Base-by-base conservation (phyloP, 176 grass and related monocot species). In the Poa pratensis region DNA sequence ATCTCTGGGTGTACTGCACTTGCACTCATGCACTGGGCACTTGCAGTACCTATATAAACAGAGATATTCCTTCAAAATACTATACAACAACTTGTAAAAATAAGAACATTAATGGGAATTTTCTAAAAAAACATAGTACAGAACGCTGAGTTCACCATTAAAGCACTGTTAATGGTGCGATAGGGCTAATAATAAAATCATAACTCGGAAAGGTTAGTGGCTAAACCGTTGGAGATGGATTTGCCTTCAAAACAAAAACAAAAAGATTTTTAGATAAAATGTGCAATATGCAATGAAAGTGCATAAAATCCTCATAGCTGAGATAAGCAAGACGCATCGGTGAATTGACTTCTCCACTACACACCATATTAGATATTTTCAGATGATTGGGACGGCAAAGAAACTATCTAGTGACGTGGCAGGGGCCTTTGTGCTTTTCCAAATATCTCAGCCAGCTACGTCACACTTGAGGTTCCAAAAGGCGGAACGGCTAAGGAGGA, bases 341-440 rank as follows among this genome's bases (percentile, higher is more conserved):
- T 35, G 4, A 35, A 35, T 35, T 35, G 34, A 35, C 34, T 35
- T 35, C 34, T 35, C 34, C 34, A 35, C 34, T 35, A 35, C 34
- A 35, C 34, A 35, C 2, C 34, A 1, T 35, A 35, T 37, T 37
- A 37, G 35, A 37, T 90, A 75, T 88, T 85, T 80, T 75, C n/a
- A 37, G 57, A 78, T 82, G 43, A 71, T 54, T 59, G 65, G 19
- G 52, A 28, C 50, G 5, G 62, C 68, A 70, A 86, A 77, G 68
- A 91, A 91, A 89, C 80, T 78, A 94, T 94, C 79, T 70, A 42
- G 77, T 91, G 83, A 91, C 83, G 10, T 89, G 89, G 84, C 69
- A 18, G 51, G 22, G 73, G 8, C 84, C 92, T 94, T 90, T 75
- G 89, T 73, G 65, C 80, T 91, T 89, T 94, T 94, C 46, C 18